Conservation (phyloP, 176 grass and related monocot species). For the Triticum urartu region DNA sequence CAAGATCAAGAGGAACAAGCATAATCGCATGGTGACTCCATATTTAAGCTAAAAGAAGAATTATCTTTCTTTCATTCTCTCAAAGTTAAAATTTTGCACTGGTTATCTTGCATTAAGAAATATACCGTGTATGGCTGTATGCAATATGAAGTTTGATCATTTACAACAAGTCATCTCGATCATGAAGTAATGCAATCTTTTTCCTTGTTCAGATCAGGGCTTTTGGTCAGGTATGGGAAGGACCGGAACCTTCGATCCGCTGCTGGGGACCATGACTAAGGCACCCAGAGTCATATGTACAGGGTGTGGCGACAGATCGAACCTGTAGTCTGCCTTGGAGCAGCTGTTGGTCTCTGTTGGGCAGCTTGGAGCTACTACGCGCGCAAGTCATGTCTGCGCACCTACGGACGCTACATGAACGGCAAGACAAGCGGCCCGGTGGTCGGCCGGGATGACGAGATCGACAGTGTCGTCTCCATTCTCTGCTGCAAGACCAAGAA, state of each 20-base stretch:
- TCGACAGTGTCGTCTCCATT: neutral
- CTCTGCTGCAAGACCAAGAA: conserved; percentile 15
- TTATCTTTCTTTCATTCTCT: neutral
- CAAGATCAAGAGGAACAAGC: neutral
- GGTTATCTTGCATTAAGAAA: neutral
- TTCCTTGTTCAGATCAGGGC: too few species aligned
- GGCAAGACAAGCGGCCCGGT: neutral
- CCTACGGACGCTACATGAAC: neutral
- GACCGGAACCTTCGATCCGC: too few species aligned
- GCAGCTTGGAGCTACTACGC: neutral
- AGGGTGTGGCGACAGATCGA: neutral
- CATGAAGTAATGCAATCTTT: too few species aligned
- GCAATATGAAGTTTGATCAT: too few species aligned
- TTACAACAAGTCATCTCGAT: too few species aligned
- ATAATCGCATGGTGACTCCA: neutral
- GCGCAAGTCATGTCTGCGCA: neutral
- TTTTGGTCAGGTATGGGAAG: too few species aligned
- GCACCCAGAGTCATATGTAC: neutral
- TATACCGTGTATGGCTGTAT: too few species aligned
- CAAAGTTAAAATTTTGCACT: neutral
- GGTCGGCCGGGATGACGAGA: neutral
- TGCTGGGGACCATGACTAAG: neutral
- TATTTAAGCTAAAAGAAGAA: neutral
- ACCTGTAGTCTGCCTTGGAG: neutral
- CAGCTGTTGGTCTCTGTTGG: neutral